phyloP scores from a whole-genome alignment of 139 green algal genomes.

The Edaphochlamys debaryana region DNA sequence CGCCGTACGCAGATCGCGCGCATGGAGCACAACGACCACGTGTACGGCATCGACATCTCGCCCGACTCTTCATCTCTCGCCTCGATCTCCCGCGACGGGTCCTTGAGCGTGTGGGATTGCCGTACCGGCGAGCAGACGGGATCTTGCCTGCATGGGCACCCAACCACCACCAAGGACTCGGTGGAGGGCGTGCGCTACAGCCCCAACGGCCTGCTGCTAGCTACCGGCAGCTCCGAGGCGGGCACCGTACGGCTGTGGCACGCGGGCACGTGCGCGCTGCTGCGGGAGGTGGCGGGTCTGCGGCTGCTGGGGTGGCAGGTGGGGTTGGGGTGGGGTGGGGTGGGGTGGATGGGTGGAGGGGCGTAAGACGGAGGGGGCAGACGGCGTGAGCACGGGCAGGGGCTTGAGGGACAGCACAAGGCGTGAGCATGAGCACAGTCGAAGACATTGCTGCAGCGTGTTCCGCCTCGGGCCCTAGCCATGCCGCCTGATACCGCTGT shows the following conservation, averaged over 20 bases:
- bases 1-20: not conserved
- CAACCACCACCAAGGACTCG: not conserved
- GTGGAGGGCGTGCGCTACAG: constrained; percentile 29
- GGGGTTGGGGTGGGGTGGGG: no score
- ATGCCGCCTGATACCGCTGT: no score
- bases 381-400: no score
- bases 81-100: constrained; percentile 20
- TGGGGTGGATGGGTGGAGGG: no score
- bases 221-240: not conserved
- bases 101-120: not conserved
- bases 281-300: constrained; percentile 8
- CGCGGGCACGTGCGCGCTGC: constrained; percentile 1
- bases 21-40: constrained; percentile 13
- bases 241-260: constrained; percentile 12
- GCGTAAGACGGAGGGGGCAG: no score
- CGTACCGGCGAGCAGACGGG: not conserved
- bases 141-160: not conserved
- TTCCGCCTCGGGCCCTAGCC: no score
- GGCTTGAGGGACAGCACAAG: no score
- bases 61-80: not conserved
- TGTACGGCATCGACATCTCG: constrained; percentile 30
- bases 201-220: constrained; percentile 12
- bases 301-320: constrained; percentile 20
- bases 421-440: no score
- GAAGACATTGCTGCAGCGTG: no score